phyloP scores from a whole-genome alignment of 257 asterid species.

The Penstemon barbatus region DNA sequence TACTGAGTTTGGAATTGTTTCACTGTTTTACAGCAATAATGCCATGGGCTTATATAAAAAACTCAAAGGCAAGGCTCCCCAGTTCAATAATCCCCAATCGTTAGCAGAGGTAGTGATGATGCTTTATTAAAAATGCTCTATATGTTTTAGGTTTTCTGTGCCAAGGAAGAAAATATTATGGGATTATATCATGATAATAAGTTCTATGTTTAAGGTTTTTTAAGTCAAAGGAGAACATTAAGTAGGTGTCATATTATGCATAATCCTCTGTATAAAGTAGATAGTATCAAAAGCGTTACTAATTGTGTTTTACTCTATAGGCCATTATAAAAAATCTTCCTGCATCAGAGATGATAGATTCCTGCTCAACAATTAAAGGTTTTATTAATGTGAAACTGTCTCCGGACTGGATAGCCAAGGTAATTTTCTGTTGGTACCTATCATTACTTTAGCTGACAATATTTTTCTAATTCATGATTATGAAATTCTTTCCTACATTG shows the following conservation, averaged over 20 bases:
- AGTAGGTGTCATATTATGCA: constrained; percentile 14
- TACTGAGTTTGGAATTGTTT: constrained; percentile 16
- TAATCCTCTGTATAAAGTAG: constrained; percentile 15
- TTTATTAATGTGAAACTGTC: constrained; percentile 75
- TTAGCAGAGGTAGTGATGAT: constrained; percentile 71
- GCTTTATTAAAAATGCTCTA: neutral
- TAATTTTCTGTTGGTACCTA: constrained; percentile 17
- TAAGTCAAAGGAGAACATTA: constrained; percentile 10
- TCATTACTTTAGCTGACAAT: neutral
- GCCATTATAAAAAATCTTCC: constrained; percentile 82
- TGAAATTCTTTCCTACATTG: constrained; percentile 25
- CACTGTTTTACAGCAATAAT: constrained; percentile 66
- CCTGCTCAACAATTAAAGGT: constrained; percentile 81
- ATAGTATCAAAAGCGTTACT: constrained; percentile 20
- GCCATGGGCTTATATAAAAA: constrained; percentile 92
- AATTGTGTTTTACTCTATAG: constrained; percentile 41
- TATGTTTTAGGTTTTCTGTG: neutral
- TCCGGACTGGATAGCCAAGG: constrained; percentile 84
- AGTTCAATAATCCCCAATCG: constrained; percentile 68
- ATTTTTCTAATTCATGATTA: constrained; percentile 3
- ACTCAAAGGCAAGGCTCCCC: constrained; percentile 62
- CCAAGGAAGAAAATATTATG: constrained; percentile 8
- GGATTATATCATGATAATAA: neutral
- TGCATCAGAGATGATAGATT: constrained; percentile 62
- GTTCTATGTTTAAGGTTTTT: neutral